Conservation (phyloP, 2,329 filamentous ascomycete genomes). For the Purpureocillium lavendulum region DNA sequence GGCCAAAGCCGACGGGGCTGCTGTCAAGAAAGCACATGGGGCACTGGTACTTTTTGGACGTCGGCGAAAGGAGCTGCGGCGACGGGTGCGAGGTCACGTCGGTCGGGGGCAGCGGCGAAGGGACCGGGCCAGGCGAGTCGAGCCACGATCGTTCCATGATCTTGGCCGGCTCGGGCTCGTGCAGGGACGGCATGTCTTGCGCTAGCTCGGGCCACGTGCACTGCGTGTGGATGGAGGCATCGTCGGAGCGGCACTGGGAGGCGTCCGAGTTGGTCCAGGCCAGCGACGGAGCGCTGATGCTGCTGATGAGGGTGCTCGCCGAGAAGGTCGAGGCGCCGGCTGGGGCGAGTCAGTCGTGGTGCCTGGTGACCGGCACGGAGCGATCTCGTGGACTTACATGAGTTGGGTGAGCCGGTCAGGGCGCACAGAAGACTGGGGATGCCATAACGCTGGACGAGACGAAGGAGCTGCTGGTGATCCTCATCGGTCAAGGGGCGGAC, state of each 20-base stretch:
- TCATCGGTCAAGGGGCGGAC: slow-evolving; percentile 27
- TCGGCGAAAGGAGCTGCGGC: slow-evolving; percentile 26
- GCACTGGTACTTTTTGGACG: slow-evolving; percentile 34
- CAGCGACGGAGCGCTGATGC: slow-evolving; percentile 29
- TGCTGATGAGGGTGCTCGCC: slow-evolving; percentile 31
- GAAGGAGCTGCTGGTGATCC: slow-evolving; percentile 27
- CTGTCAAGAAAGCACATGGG: slow-evolving; percentile 37
- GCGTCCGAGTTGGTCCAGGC: slow-evolving; percentile 32
- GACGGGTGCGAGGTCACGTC: slow-evolving; percentile 27
- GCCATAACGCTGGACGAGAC: slow-evolving; percentile 28
- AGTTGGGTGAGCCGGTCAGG: slow-evolving; percentile 24
- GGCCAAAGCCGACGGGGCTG: slow-evolving; percentile 35
- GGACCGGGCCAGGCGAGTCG: slow-evolving; percentile 27
- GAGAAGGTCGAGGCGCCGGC: slow-evolving; percentile 31
- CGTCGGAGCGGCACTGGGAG: slow-evolving; percentile 30
- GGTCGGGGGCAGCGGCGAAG: slow-evolving; percentile 22
- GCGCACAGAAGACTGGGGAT: slow-evolving; percentile 27
- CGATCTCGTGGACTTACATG: slow-evolving; percentile 23
- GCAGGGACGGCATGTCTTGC: slow-evolving; percentile 23
- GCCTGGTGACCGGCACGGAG: no score
- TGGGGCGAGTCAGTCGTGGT: no score
- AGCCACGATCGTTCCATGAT: slow-evolving; percentile 28
- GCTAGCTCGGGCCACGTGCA: slow-evolving; percentile 27
- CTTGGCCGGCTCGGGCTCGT: slow-evolving; percentile 25
- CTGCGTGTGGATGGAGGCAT: slow-evolving; percentile 29